Percentiles rank a stretch among this genome's conserved stretches.
These are phyloP conservation scores for Boletus subparvulus DNA, from an alignment of 768 basidiomycete genomes.

Conservation along the genomic window DNA sequence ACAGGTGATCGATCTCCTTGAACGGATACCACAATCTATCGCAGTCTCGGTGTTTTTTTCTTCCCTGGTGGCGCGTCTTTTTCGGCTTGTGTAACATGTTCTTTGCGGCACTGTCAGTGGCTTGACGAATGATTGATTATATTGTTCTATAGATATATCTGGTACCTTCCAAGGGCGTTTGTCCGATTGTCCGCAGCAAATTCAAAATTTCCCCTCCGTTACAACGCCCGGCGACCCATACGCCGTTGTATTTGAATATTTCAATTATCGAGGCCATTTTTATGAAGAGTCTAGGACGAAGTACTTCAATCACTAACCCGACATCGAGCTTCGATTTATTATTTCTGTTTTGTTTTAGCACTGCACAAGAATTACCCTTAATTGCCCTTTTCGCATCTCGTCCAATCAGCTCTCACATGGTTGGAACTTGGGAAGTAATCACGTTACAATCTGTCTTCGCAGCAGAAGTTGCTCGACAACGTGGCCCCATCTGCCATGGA, in stretches of 20 bases:
- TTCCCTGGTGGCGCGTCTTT: conserved; percentile 7
- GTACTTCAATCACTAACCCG: conserved; percentile 7
- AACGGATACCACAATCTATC: conserved; percentile 3
- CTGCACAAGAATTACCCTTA: conserved; percentile 5
- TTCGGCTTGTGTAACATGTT: conserved; percentile 3
- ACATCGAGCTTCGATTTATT: conserved; percentile 5
- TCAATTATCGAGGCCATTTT: conserved; percentile 3
- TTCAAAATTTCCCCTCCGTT: not conserved
- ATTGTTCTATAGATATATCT: conserved; percentile 5
- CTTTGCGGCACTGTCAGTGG: conserved; percentile 10
- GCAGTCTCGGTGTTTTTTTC: conserved; percentile 12
- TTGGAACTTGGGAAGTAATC: conserved; percentile 17
- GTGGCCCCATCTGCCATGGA: conserved; percentile 30
- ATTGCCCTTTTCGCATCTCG: conserved; percentile 9
- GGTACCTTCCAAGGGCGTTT: conserved; percentile 1
- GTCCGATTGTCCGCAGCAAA: conserved; percentile 10
- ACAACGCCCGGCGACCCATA: not conserved
- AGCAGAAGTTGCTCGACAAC: conserved; percentile 21
- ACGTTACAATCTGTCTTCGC: conserved; percentile 23
- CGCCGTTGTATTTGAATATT: conserved; percentile 1
- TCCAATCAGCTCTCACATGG: conserved; percentile 12
- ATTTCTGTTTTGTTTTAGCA: not conserved
- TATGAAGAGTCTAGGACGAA: conserved; percentile 1
- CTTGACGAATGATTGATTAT: conserved; percentile 2
- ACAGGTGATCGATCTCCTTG: conserved; percentile 15